Conservation (phyloP, 768 basidiomycete genomes). For the Trametes meyenii region DNA sequence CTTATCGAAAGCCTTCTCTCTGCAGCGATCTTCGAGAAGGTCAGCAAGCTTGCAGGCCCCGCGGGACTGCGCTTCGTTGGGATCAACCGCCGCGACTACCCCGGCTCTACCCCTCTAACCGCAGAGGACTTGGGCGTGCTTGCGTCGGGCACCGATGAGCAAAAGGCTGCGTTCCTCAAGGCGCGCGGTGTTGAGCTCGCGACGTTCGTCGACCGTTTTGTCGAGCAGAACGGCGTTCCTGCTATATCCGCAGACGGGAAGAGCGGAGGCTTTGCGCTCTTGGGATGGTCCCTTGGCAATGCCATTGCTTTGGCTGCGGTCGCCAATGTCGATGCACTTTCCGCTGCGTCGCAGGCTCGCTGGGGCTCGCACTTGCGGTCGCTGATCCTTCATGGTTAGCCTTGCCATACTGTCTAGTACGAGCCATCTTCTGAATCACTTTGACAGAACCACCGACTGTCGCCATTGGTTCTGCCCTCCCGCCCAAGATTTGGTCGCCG, state of each 20-base stretch:
- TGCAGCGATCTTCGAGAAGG: not conserved
- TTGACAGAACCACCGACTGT: not conserved
- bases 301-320: conserved; percentile 2
- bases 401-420: not conserved
- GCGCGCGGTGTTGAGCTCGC: conserved; percentile 30
- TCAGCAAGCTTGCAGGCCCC: not conserved
- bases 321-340: conserved; percentile 3
- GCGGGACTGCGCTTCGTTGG: conserved; percentile 26
- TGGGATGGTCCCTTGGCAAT: conserved; percentile 14
- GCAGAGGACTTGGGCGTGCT: conserved; percentile 16
- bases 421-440: not conserved
- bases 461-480: not conserved
- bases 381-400: conserved; percentile 8
- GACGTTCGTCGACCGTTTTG: conserved; percentile 11
- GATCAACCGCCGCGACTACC: conserved; percentile 31
- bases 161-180: conserved; percentile 33
- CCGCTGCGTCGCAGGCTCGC: not conserved
- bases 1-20: not conserved
- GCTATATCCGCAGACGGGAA: conserved; percentile 4
- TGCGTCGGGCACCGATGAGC: conserved; percentile 10
- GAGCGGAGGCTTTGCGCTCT: conserved; percentile 8
- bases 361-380: not conserved
- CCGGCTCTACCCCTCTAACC: conserved; percentile 28
- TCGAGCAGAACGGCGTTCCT: not conserved
- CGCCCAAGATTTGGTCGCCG: conserved; percentile 1